Base-by-base conservation (phyloP, 345 rosid species). In the Heritiera fomes region DNA sequence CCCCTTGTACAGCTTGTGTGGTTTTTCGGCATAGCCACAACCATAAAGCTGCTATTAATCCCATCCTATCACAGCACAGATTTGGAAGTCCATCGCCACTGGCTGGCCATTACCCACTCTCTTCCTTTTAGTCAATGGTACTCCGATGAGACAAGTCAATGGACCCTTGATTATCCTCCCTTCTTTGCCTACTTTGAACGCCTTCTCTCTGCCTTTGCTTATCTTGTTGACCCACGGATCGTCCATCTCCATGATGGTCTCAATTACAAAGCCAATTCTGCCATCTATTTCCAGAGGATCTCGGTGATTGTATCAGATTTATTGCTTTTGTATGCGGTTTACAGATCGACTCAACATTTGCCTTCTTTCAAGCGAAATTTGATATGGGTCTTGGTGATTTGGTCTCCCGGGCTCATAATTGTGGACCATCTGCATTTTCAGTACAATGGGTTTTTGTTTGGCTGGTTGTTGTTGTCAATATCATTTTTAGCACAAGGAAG, bases 131-230 rank as follows among this genome's bases (percentile, higher is more conserved):
- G 89, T 12, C 79, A 83, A 77, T 96, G 99, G 99, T 94, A 94
- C 89, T 64, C 84, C 14, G 94, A 94, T 80, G 91, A 91, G 86
- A 91, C 97, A 34, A 94, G 97, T 80, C 91, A 85, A 62, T 96
- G 99, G 97, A 94, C 97, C 60, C 99, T 96, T 65, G 98, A 96
- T 83, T 96, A 96, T 80, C 97, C 97, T 61, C 97, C 95, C 0
- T 91, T 94, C 73, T 94, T 92, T 68, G 94, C 94, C 20, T 91
- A 88, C 80, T 89, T 91, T 68, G 95, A 93, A 77, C 86, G 82
- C 20, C 34, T 86, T 72, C 91, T 92, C 77, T 91, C 96, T 30
- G 0, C 75, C 69, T 79, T 89, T 79, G 96, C 99, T 58, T 47
- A 28, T 66, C 75, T 89, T n/a, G 43, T 89, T 53, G 98, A 96